Evolutionary conservation across 2,329 filamentous ascomycete species (phyloP).

Genomic region (Diaporthe helianthi): DNA sequence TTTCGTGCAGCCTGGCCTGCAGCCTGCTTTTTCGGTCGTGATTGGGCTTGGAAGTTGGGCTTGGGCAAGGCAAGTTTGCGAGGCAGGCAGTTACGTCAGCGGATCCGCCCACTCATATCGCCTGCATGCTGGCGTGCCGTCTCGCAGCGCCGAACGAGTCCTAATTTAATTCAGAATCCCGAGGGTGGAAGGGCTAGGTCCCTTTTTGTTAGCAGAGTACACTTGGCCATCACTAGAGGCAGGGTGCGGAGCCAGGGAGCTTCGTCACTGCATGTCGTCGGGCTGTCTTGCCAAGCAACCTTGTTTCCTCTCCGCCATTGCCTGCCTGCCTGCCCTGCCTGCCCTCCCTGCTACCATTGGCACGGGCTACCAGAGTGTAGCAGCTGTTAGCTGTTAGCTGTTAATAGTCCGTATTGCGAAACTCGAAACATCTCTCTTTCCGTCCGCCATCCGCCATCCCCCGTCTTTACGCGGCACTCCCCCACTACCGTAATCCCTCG

Average conservation of each 20-base stretch:
- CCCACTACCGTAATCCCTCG: slow-evolving; percentile 19
- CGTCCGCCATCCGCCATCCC: slow-evolving; percentile 11
- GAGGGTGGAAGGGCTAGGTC: background rate
- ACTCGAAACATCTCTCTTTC: slow-evolving; percentile 24
- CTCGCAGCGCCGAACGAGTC: background rate
- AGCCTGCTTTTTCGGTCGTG: background rate
- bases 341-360: slow-evolving; percentile 7
- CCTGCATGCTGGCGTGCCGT: background rate
- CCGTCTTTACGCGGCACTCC: slow-evolving; percentile 10
- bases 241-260: slow-evolving; percentile 10
- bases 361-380: background rate
- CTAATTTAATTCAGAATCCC: slow-evolving; percentile 15
- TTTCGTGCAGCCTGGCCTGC: background rate
- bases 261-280: slow-evolving; percentile 30
- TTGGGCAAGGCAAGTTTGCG: background rate
- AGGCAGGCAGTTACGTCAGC: slow-evolving; percentile 20
- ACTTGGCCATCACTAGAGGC: slow-evolving; percentile 8
- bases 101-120: slow-evolving; percentile 20
- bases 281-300: slow-evolving; percentile 27
- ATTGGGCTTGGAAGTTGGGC: background rate
- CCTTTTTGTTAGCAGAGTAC: slow-evolving; percentile 25
- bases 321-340: background rate
- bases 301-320: slow-evolving; percentile 22
- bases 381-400: slow-evolving; percentile 4
- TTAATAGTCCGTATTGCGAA: slow-evolving; percentile 12